Evolutionary conservation across 768 basidiomycete genomes (phyloP).

Genomic region (Lentinula aciculospora): DNA sequence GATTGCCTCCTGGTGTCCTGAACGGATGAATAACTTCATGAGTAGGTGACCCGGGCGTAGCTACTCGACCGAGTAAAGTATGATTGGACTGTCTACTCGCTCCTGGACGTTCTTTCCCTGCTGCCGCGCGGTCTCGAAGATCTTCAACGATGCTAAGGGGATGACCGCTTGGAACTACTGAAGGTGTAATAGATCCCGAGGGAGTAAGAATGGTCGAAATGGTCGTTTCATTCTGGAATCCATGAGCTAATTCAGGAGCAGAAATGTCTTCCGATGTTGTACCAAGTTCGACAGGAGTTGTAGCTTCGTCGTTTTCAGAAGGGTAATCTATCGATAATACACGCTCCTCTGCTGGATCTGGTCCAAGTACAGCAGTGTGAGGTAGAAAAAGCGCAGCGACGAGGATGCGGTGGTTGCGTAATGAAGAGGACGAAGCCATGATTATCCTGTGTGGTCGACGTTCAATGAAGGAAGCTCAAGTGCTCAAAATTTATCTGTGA

Average conservation of each 20-base stretch:
- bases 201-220: background rate
- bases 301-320: background rate
- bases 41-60: background rate
- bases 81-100: background rate
- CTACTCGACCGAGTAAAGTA: background rate
- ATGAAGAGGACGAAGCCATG: conserved; percentile 63
- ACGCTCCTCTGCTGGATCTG: conserved; percentile 42
- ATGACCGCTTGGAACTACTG: conserved; percentile 5
- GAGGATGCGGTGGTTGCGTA: conserved; percentile 68
- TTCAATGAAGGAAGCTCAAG: background rate
- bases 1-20: background rate
- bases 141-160: conserved; percentile 60
- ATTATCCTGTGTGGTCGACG: background rate
- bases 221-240: background rate
- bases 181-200: background rate
- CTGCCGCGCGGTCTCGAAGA: conserved; percentile 37
- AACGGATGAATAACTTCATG: background rate
- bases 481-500: background rate
- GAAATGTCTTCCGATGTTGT: conserved; percentile 2
- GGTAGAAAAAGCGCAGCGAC: conserved; percentile 86
- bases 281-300: conserved; percentile 8
- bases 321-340: background rate
- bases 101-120: background rate
- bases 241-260: conserved; percentile 10
- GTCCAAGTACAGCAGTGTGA: conserved; percentile 57